These are phyloP conservation scores for Vachellia collinsii DNA, from an alignment of 306 rosid genomes.

Conservation along the genomic window DNA sequence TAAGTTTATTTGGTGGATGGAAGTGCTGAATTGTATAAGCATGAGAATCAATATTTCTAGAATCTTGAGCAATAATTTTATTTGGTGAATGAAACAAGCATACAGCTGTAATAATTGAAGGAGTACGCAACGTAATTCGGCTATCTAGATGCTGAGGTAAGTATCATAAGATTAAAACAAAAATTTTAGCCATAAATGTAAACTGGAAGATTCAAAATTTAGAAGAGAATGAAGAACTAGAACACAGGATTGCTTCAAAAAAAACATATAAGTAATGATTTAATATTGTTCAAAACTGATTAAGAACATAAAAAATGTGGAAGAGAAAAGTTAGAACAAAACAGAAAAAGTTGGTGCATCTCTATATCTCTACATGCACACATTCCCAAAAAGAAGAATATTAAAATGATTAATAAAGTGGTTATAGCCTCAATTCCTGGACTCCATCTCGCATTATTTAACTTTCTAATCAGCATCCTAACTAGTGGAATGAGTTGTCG, in stretches of 20 bases:
- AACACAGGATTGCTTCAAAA: background rate
- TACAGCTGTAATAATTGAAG: background rate
- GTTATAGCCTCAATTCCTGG: no score
- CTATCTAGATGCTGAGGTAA: background rate
- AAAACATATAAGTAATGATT: background rate
- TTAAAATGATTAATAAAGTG: no score
- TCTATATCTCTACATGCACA: no score
- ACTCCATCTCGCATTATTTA: no score
- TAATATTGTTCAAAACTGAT: background rate
- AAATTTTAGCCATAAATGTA: background rate
- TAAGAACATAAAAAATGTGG: background rate
- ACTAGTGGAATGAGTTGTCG: background rate
- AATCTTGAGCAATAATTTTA: background rate
- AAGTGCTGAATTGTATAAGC: background rate
- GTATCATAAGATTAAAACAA: background rate
- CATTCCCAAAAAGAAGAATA: no score
- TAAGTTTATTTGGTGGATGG: no score
- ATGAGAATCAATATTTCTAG: background rate
- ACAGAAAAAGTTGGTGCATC: no score
- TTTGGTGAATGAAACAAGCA: background rate
- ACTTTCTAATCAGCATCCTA: no score
- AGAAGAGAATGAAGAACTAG: background rate
- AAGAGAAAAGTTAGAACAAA: background rate
- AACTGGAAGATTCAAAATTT: background rate
- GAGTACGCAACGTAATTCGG: background rate